Conservation (phyloP, 2,329 filamentous ascomycete species). For the Didymella exigua region DNA sequence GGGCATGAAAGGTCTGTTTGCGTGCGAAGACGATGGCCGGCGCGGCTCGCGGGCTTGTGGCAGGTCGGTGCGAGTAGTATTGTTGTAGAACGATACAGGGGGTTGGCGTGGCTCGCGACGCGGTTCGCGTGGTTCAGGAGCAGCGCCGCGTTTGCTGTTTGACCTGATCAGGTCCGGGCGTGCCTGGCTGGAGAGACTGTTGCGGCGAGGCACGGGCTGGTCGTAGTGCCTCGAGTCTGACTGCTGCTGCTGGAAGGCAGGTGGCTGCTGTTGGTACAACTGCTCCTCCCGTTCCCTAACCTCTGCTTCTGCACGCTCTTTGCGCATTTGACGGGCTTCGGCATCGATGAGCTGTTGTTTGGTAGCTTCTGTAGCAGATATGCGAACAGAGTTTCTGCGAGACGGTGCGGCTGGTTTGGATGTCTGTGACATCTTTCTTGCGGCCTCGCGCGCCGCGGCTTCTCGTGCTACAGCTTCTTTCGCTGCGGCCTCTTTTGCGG, state of each 20-base stretch:
- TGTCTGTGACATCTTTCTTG: neutral
- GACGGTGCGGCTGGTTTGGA: conserved; percentile 2
- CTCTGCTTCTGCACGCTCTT: conserved; percentile 31
- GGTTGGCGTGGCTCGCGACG: neutral
- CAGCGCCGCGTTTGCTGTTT: neutral
- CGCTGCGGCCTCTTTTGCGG: conserved; percentile 8
- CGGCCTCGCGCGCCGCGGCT: neutral
- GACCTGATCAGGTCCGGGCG: neutral
- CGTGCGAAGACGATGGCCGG: neutral
- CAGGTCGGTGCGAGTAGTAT: neutral
- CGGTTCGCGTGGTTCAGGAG: neutral
- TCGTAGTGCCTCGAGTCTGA: conserved; percentile 32
- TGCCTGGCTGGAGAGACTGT: neutral
- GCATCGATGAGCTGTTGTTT: conserved; percentile 29
- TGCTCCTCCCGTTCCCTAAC: conserved; percentile 35
- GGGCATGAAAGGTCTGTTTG: conserved; percentile 20
- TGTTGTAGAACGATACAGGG: neutral
- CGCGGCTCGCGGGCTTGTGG: neutral
- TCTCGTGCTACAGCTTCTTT: conserved; percentile 10
- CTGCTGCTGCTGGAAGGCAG: conserved; percentile 28
- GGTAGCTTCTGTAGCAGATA: conserved; percentile 13
- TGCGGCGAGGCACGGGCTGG: conserved; percentile 20
- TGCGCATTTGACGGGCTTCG: conserved; percentile 29
- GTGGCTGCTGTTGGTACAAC: conserved; percentile 15
- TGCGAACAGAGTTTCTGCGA: conserved; percentile 26